phyloP scores from a whole-genome alignment of 768 basidiomycete species.

The Boletus coccyginus region DNA sequence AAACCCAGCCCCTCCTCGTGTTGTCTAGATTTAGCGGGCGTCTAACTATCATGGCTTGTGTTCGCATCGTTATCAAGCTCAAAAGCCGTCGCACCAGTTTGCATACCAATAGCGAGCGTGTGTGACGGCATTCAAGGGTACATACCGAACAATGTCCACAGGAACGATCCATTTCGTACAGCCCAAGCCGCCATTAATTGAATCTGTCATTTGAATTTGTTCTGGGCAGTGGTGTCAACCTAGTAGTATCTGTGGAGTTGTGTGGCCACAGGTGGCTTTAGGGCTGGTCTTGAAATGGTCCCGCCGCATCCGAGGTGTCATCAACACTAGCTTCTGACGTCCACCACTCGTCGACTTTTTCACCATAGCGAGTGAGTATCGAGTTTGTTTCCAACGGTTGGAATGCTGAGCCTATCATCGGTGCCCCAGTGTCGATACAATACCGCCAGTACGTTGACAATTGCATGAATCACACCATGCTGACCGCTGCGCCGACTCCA shows the following conservation, averaged over 20 bases:
- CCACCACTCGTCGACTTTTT: constrained; percentile 1
- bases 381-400: neutral
- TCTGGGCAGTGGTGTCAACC: neutral
- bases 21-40: neutral
- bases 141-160: constrained; percentile 13
- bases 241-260: neutral
- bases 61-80: constrained; percentile 6
- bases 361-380: constrained; percentile 20
- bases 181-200: neutral
- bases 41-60: neutral
- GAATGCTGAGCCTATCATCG: neutral
- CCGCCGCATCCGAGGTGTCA: neutral
- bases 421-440: constrained; percentile 23
- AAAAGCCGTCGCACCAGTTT: constrained; percentile 3
- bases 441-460: constrained; percentile 28
- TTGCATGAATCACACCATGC: constrained; percentile 7
- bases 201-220: neutral
- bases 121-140: constrained; percentile 20
- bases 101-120: neutral
- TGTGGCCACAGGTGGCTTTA: constrained; percentile 21
- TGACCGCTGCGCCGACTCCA: constrained; percentile 12
- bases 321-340: neutral
- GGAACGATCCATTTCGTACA: constrained; percentile 13
- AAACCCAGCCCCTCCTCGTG: too few relatives aligned
- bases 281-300: constrained; percentile 22